These are phyloP conservation scores for Melastoma malabathricum DNA, from an alignment of 345 rosid genomes.

Conservation along the genomic window DNA sequence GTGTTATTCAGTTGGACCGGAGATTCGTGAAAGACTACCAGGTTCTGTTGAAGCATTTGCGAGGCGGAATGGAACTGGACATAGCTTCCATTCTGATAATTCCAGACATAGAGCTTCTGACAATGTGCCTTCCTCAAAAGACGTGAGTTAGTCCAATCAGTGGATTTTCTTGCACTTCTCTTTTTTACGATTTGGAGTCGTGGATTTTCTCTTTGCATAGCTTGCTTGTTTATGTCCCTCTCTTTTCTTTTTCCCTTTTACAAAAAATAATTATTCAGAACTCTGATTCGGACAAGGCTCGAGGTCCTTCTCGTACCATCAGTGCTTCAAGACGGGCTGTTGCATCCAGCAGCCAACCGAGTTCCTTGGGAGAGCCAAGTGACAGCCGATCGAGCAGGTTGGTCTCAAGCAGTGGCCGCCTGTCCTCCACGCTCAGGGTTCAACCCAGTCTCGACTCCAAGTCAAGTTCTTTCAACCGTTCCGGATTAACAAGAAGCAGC, in stretches of 20 bases:
- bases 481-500: conserved; percentile 33
- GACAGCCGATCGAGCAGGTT: conserved; percentile 55
- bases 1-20: conserved; percentile 50
- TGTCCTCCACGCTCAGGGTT: conserved; percentile 43
- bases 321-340: conserved; percentile 63
- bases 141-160: conserved; percentile 4
- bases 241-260: not conserved
- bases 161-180: not conserved
- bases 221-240: too few relatives aligned
- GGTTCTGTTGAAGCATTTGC: conserved; percentile 80
- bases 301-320: conserved; percentile 48
- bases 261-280: conserved; percentile 20
- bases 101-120: conserved; percentile 35
- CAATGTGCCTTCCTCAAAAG: conserved; percentile 39
- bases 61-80: conserved; percentile 43
- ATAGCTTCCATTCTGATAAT: conserved; percentile 41
- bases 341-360: conserved; percentile 40
- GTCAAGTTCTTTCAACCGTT: conserved; percentile 41
- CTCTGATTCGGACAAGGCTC: conserved; percentile 48
- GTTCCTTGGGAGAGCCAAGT: conserved; percentile 66
- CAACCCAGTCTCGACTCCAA: conserved; percentile 58
- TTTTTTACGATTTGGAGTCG: too few relatives aligned
- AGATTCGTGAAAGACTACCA: conserved; percentile 60
- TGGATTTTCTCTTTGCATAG: too few relatives aligned
- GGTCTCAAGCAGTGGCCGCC: conserved; percentile 48